Evolutionary conservation across 1,284 basidiomycete species (phyloP), one percentile per base, ranked within the genome.

Genomic region (Filobasidium uniguttulatum): DNA sequence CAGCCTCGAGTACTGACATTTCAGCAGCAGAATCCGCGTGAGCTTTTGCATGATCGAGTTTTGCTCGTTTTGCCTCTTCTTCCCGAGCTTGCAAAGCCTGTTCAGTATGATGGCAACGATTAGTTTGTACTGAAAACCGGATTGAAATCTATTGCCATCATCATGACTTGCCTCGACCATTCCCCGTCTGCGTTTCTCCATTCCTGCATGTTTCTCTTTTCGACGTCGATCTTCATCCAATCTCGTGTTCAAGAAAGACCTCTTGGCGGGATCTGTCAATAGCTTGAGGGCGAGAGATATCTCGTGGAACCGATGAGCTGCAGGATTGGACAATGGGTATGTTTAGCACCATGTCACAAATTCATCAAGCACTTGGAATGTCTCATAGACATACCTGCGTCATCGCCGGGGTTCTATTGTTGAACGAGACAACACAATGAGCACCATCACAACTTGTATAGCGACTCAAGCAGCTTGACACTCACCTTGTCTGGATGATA

Each of bases 401-500:
- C 49, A 12, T 54, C 48, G 36, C 52, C 47, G 20, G 54, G 54
- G 28, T 49, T 49, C 52, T 54, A 48, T 7, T n/a, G n/a, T n/a
- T n/a, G n/a, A n/a, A n/a, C n/a, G n/a, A n/a, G n/a, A n/a, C n/a
- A 12, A 15, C 37, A n/a, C 14, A 14, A 29, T 10, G 25, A 36
- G 15, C 29, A 20, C 14, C 28, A 6, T 44, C 22, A 7, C 23
- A 34, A 15, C n/a, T 22, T 40, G 26, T 20, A 40, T 14, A 40
- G 45, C 30, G 35, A 44, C 35, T 19, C 25, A 31, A 41, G 10
- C 23, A 48, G 17, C 3, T 14, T n/a, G 4, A 12, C 22, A 46
- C 77, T 62, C 59, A 81, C 84, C 62, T 83, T 78, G 67, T 90
- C 87, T 17, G 87, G 88, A 73, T 90, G 88, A 46, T 85, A 84